Evolutionary conservation across 2,329 filamentous ascomycete species (phyloP), one percentile per base, ranked within the genome.

Genomic region (Penicillium oxalicum): DNA sequence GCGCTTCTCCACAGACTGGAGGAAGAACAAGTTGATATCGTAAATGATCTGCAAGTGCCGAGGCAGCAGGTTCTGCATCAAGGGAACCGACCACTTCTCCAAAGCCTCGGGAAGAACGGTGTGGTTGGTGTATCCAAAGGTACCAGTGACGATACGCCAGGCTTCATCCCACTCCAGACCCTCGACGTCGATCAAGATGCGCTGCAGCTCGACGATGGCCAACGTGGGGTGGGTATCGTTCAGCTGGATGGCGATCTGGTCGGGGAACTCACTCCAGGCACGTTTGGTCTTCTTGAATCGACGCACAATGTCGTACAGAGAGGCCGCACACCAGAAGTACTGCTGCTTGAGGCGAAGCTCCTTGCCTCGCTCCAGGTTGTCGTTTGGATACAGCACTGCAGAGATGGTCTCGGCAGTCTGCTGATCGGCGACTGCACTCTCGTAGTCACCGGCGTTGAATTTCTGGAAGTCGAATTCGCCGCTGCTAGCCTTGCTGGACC

Each of bases 381-480:
- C 91, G 64, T 98, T 98, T 51, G 93, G 93, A 66, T 98, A 98
- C 39, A 98, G 74, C 11, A 98, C 93, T 29, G 91, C 91, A 45
- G 91, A 96, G 74, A 98, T 98, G 47, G 91, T 97, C 76, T 98
- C 93, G n/a, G 93, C 93, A 49, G 88, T 86, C 76, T 98, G 93
- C 72, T 97, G 90, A 60, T 98, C 93, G n/a, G 87, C 88, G 35
- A 98, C 93, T 9, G 93, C 94, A 74, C 88, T 93, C 74, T 98
- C 93, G 67, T 98, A 98, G 61, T 98, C 91, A 55, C 93, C 93
- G 51, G 80, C 93, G 74, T 98, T 98, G 83, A 98, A 98, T 70
- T 97, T 97, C 65, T 96, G 91, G 74, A 98, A 98, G 74, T 98
- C 91, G 57, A 98, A 98, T 70, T 98, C 93, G 57, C 93, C 93